Evolutionary conservation across 2,329 filamentous ascomycete genomes (phyloP).

Genomic region (Neofusicoccum laricinum): DNA sequence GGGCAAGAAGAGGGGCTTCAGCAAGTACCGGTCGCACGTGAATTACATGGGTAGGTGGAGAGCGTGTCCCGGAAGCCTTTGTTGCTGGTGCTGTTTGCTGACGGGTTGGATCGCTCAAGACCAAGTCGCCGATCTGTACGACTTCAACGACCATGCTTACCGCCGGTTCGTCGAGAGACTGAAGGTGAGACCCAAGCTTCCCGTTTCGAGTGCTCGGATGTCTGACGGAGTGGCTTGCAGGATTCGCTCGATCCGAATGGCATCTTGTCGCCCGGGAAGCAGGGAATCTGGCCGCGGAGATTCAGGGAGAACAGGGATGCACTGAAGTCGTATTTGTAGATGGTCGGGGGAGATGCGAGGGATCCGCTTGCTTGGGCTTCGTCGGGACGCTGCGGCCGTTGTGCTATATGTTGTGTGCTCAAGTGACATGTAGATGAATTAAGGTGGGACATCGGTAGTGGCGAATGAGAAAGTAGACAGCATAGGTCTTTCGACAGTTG

Average conservation of each 20-base stretch:
- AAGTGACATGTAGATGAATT: too few relatives aligned
- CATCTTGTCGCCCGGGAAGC: constrained; percentile 26
- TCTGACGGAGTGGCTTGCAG: constrained; percentile 20
- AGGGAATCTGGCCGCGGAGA: constrained; percentile 24
- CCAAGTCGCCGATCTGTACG: constrained; percentile 47
- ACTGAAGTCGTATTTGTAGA: neutral
- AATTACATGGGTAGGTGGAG: constrained; percentile 40
- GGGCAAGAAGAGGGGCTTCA: constrained; percentile 40
- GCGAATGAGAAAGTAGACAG: too few relatives aligned
- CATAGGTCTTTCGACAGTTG: too few relatives aligned
- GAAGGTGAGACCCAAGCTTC: constrained; percentile 19
- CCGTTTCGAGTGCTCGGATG: neutral
- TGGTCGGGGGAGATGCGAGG: too few relatives aligned
- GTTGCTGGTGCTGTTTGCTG: neutral
- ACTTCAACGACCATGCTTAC: constrained; percentile 42
- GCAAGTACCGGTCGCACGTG: constrained; percentile 49
- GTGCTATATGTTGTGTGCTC: too few relatives aligned
- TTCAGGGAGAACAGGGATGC: constrained; percentile 18
- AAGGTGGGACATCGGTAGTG: too few relatives aligned
- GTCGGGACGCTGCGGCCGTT: too few relatives aligned
- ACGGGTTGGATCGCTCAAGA: neutral
- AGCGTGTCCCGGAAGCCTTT: too few relatives aligned
- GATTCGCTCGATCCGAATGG: constrained; percentile 44
- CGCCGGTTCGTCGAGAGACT: constrained; percentile 45
- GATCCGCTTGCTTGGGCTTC: too few relatives aligned